These are phyloP conservation scores for Leccinum barrowsii DNA, from an alignment of 768 basidiomycete species.

Conservation along the genomic window DNA sequence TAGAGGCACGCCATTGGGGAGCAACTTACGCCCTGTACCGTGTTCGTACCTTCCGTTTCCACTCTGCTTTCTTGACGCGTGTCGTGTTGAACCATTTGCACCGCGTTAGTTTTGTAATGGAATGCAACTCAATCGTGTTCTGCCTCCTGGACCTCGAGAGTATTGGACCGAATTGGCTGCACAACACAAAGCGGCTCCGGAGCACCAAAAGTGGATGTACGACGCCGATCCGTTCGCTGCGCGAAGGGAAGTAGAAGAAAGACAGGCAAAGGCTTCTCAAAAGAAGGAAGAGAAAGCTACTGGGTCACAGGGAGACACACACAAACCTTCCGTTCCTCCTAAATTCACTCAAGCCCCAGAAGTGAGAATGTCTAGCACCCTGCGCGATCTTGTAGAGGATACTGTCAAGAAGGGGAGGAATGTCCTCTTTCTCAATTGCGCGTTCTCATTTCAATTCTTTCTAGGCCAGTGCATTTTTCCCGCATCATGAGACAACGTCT, in stretches of 20 bases:
- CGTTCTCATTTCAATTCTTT: neutral
- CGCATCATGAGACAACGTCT: slow-evolving; percentile 35
- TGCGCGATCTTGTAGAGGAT: slow-evolving; percentile 79
- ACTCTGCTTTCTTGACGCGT: neutral
- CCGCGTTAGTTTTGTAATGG: slow-evolving; percentile 64
- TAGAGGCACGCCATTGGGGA: slow-evolving; percentile 90
- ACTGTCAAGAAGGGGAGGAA: slow-evolving; percentile 67
- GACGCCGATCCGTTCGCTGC: slow-evolving; percentile 84
- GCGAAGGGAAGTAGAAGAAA: slow-evolving; percentile 57
- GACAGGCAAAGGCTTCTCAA: slow-evolving; percentile 56
- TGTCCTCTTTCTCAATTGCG: neutral
- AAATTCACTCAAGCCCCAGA: slow-evolving; percentile 58
- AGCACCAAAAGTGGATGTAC: slow-evolving; percentile 84
- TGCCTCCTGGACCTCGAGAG: slow-evolving; percentile 81
- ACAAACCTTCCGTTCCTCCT: slow-evolving; percentile 19
- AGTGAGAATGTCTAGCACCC: slow-evolving; percentile 73
- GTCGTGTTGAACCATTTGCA: slow-evolving; percentile 19
- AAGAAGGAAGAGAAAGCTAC: slow-evolving; percentile 37
- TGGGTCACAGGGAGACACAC: slow-evolving; percentile 14
- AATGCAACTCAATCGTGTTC: slow-evolving; percentile 65
- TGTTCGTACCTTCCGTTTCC: slow-evolving; percentile 46
- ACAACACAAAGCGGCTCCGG: slow-evolving; percentile 64
- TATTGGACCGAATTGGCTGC: slow-evolving; percentile 79
- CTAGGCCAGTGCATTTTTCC: slow-evolving; percentile 52
- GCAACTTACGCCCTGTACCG: slow-evolving; percentile 86